Evolutionary conservation across 1,284 basidiomycete species (phyloP), one percentile per base, ranked within the genome.

Genomic region (Heterobasidion occidentale): DNA sequence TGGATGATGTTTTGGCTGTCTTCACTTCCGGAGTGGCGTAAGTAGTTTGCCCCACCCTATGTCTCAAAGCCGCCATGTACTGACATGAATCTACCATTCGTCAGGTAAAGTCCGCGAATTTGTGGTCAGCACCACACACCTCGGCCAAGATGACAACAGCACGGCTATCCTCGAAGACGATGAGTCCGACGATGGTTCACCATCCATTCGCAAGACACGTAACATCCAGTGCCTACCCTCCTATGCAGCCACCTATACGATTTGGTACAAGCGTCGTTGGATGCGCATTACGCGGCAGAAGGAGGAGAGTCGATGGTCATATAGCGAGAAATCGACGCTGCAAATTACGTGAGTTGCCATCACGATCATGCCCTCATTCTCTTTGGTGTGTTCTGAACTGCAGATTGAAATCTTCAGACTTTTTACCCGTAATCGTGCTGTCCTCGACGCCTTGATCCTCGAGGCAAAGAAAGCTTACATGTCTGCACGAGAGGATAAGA

Each of bases 401-500:
- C 46, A 54, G 38, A 2, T 56, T 51, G 38, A 48, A 46, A 52
- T 42, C 15, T n/a, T 1, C 56, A 86, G 83, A 36, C 80, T 87
- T 47, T 61, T 85, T 56, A 71, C 80, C 5, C 72, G 79, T 12
- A 64, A 74, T 55, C 79, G 78, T 50, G 58, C 62, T 0, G 59
- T 81, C 34, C 71, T 88, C 11, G 74, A 78, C 44, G 61, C 73
- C 3, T 70, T 88, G 3, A 69, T 88, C 0, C 65, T 74, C 4
- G 81, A 86, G 42, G 84, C 85, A 1, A 83, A 80, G 68, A 71
- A 70, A 46, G 66, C 68, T 6, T 86, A 84, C 63, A 60, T 74
- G 38, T 71, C 74, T 9, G 76, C 79, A 3, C 75, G 81, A 63
- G 71, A 79, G 55, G 70, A 83, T 60, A 72, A 69, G 47, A 80